Evolutionary conservation across 1,284 basidiomycete genomes (phyloP).

Genomic region (Sporisorium reilianum): DNA sequence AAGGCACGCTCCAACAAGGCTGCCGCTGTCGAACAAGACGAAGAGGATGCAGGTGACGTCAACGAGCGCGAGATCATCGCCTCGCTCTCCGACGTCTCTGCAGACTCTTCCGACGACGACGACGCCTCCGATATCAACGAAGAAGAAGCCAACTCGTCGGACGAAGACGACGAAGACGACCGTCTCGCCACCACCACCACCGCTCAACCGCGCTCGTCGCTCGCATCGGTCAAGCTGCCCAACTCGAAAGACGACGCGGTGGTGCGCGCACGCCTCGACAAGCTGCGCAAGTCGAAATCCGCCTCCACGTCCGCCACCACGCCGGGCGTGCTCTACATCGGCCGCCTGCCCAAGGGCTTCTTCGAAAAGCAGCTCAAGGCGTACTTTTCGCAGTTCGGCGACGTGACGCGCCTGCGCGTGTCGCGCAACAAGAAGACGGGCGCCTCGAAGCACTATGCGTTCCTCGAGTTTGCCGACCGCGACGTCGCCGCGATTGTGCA

Average conservation of each 20-base stretch:
- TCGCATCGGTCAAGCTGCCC: slow-evolving; percentile 54
- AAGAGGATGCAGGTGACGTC: slow-evolving; percentile 27
- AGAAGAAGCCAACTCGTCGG: slow-evolving; percentile 51
- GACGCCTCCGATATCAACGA: slow-evolving; percentile 29
- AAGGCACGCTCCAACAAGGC: slow-evolving; percentile 21
- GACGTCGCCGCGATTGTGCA: slow-evolving; percentile 93
- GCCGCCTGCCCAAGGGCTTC: slow-evolving; percentile 94
- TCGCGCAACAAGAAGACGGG: slow-evolving; percentile 98
- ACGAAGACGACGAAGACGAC: slow-evolving; percentile 63
- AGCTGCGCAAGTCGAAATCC: slow-evolving; percentile 47
- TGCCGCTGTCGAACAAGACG: neutral
- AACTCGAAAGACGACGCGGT: slow-evolving; percentile 65
- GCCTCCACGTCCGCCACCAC: slow-evolving; percentile 16
- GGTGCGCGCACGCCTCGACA: slow-evolving; percentile 59
- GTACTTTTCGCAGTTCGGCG: slow-evolving; percentile 96
- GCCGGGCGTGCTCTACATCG: slow-evolving; percentile 88
- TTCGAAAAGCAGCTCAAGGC: slow-evolving; percentile 92
- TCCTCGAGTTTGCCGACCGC: slow-evolving; percentile 91
- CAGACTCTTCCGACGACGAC: slow-evolving; percentile 30
- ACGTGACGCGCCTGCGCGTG: slow-evolving; percentile 86
- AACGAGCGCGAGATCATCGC: slow-evolving; percentile 43
- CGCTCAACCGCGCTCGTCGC: slow-evolving; percentile 23
- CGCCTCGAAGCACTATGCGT: slow-evolving; percentile 94
- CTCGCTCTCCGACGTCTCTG: slow-evolving; percentile 45
- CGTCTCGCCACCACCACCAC: slow-evolving; percentile 19